phyloP scores from a whole-genome alignment of 2,329 filamentous ascomycete genomes.

The Mollisia scopiformis region DNA sequence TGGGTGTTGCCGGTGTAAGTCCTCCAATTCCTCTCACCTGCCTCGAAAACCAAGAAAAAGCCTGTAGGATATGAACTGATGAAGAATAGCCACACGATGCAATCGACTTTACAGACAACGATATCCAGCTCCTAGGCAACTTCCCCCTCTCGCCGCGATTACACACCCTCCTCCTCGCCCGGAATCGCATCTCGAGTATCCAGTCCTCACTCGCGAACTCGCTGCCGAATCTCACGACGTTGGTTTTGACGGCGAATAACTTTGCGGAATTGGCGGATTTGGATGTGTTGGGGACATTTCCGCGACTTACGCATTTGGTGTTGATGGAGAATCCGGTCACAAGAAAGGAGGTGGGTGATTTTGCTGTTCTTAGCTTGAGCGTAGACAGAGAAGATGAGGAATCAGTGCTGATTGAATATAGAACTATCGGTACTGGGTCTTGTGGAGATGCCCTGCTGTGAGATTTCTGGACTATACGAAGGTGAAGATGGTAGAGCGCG shows the following conservation, averaged over 20 bases:
- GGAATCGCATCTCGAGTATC: conserved; percentile 85
- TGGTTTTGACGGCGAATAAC: conserved; percentile 84
- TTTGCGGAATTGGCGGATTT: conserved; percentile 84
- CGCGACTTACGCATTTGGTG: conserved; percentile 76
- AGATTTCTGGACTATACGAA: conserved; percentile 93
- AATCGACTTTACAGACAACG: conserved; percentile 98
- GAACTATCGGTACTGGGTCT: conserved; percentile 90
- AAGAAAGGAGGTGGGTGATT: conserved; percentile 84
- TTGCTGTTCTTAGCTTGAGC: background rate
- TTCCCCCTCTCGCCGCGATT: conserved; percentile 91
- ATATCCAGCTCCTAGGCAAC: conserved; percentile 86
- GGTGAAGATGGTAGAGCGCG: conserved; percentile 84
- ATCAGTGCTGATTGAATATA: conserved; percentile 41
- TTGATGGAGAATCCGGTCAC: conserved; percentile 87
- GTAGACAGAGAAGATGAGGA: background rate
- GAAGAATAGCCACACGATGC: conserved; percentile 80
- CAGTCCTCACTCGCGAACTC: conserved; percentile 74
- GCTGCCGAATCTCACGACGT: conserved; percentile 78
- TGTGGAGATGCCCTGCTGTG: conserved; percentile 83
- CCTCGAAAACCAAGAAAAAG: background rate
- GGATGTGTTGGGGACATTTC: conserved; percentile 73
- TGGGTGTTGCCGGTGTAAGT: conserved; percentile 90
- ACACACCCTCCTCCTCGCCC: conserved; percentile 83
- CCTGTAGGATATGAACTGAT: background rate
- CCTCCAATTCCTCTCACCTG: conserved; percentile 4